Conservation (phyloP, 139 green algal species). For the Chlorella sp. region DNA sequence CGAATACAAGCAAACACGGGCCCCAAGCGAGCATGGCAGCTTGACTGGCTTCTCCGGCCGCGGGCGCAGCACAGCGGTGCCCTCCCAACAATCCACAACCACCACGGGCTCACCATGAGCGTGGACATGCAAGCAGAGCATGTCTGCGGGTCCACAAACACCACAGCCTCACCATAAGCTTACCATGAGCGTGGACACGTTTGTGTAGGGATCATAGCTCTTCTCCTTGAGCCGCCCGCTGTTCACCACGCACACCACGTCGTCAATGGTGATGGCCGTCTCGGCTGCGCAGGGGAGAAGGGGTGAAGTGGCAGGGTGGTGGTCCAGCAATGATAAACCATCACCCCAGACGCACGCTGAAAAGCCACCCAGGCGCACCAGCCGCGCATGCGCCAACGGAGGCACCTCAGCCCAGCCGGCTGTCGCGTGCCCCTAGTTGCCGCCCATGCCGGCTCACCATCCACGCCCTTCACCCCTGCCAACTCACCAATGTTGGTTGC, state of each 20-base stretch:
- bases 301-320: neutral
- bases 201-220: slow-evolving; percentile 83
- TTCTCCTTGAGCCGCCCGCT: slow-evolving; percentile 83
- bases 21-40: too few species aligned
- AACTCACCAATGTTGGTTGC: slow-evolving; percentile 82
- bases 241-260: slow-evolving; percentile 87
- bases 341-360: too few species aligned
- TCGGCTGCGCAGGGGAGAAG: slow-evolving; percentile 39
- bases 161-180: slow-evolving; percentile 54
- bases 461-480: neutral
- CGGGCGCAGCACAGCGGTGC: too few species aligned
- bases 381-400: too few species aligned
- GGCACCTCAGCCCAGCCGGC: neutral
- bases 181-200: slow-evolving; percentile 75
- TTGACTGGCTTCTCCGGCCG: too few species aligned
- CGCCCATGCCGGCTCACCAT: neutral
- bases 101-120: too few species aligned
- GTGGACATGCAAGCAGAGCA: too few species aligned
- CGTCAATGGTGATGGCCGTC: slow-evolving; percentile 87
- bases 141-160: too few species aligned
- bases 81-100: too few species aligned
- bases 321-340: too few species aligned
- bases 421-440: too few species aligned
- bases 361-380: too few species aligned
- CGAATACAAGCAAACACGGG: neutral